phyloP scores from a whole-genome alignment of 352 stramenopile genomes.

The Phytophthora pisi region DNA sequence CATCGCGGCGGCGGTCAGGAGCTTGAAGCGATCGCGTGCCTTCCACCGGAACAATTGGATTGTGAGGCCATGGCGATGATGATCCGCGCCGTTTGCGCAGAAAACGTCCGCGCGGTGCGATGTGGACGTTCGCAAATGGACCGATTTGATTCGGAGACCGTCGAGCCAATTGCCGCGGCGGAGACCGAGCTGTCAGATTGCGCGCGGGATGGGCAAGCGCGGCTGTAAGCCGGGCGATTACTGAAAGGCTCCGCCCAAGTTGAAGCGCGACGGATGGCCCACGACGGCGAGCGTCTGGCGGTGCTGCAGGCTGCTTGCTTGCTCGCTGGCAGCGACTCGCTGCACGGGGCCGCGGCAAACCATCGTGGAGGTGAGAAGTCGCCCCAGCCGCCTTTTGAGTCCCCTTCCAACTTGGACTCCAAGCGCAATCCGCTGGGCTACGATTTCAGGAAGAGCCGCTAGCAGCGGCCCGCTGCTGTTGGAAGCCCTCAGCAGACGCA shows the following conservation, averaged over 20 bases:
- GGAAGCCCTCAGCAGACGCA: too few relatives aligned
- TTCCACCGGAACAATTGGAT: neutral
- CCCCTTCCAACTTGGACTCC: too few relatives aligned
- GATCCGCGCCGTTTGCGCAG: constrained; percentile 8
- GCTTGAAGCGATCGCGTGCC: constrained; percentile 1
- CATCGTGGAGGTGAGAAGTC: too few relatives aligned
- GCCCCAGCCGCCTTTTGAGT: too few relatives aligned
- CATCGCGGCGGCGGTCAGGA: constrained; percentile 8
- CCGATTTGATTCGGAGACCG: constrained; percentile 18
- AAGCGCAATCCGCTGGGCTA: too few relatives aligned
- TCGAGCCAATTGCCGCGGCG: constrained; percentile 7
- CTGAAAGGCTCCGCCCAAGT: constrained; percentile 1
- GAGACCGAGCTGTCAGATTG: constrained; percentile 11
- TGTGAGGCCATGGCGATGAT: constrained; percentile 4
- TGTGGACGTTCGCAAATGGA: constrained; percentile 17
- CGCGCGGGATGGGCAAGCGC: constrained; percentile 8
- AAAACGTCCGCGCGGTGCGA: constrained; percentile 2
- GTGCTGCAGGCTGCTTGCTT: neutral
- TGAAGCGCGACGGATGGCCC: neutral
- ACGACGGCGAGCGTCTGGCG: neutral
- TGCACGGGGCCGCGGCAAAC: too few relatives aligned
- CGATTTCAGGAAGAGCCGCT: too few relatives aligned
- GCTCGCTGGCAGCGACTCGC: too few relatives aligned
- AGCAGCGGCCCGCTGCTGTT: too few relatives aligned
- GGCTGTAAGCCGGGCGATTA: constrained; percentile 27